A percentile compares a stretch with the other conserved stretches of the same genome.
Evolutionary conservation across 768 basidiomycete species (phyloP).

Genomic region (Rhodosporidiobolus odoratus): DNA sequence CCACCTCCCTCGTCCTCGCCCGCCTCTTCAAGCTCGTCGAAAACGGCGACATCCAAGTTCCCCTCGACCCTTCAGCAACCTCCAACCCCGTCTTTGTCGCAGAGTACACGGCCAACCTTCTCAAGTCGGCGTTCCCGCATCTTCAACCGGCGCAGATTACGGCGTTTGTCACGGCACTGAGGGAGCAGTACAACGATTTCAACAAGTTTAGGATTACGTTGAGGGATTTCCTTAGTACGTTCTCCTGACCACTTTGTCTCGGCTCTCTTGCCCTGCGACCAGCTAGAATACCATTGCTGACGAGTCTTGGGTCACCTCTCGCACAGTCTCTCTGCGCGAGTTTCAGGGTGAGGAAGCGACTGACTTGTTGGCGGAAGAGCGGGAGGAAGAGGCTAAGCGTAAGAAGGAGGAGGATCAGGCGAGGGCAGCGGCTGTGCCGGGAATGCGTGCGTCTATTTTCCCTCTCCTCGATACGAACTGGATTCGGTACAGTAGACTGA

Average conservation of each 20-base stretch:
- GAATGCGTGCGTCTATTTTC: conserved; percentile 54
- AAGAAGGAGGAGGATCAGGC: conserved; percentile 79
- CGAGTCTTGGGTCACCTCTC: background rate
- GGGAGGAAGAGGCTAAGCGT: conserved; percentile 73
- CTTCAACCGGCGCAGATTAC: conserved; percentile 61
- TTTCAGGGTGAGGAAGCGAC: conserved; percentile 69
- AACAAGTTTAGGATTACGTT: conserved; percentile 70
- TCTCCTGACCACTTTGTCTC: background rate
- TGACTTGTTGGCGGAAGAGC: conserved; percentile 89
- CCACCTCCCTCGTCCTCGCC: conserved; percentile 61
- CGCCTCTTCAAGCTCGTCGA: conserved; percentile 90
- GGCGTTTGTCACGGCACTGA: conserved; percentile 48
- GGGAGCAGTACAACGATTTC: conserved; percentile 49
- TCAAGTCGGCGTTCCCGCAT: conserved; percentile 86
- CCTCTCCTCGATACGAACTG: too few species aligned
- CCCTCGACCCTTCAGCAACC: conserved; percentile 67
- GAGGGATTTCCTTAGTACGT: conserved; percentile 78
- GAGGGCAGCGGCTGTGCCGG: conserved; percentile 89
- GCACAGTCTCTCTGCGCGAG: conserved; percentile 76
- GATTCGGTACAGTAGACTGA: too few species aligned
- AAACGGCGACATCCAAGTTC: conserved; percentile 67
- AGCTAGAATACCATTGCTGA: background rate
- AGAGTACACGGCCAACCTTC: conserved; percentile 76
- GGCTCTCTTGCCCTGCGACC: background rate
- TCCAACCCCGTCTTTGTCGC: conserved; percentile 74